Evolutionary conservation across 495 filamentous ascomycete species (phyloP).

Genomic region (Elaphomyces granulatus): DNA sequence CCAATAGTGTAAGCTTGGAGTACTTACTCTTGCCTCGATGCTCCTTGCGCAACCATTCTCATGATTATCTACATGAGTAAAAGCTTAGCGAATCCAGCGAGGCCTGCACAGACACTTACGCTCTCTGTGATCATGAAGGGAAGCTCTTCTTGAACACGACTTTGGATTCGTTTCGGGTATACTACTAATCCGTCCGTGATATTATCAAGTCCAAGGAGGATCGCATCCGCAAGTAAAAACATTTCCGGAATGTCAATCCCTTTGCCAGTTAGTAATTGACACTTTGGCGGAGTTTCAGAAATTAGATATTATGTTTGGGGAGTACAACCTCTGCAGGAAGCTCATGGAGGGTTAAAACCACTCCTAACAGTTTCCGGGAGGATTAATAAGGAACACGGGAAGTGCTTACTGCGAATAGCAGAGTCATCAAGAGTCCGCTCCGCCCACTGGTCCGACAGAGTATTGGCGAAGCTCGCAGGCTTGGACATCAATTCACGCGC

Average conservation of each 20-base stretch:
- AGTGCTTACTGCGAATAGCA: slow-evolving; percentile 42
- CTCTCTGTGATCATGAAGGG: slow-evolving; percentile 74
- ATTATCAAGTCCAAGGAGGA: slow-evolving; percentile 69
- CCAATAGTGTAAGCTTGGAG: too few relatives aligned
- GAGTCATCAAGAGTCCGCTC: slow-evolving; percentile 29
- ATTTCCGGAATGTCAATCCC: slow-evolving; percentile 59
- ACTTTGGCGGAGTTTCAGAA: too few relatives aligned
- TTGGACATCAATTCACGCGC: slow-evolving; percentile 50
- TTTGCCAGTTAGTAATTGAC: too few relatives aligned
- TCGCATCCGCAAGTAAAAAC: slow-evolving; percentile 72
- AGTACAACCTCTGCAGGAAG: too few relatives aligned
- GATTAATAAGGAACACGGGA: too few relatives aligned
- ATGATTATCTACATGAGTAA: slow-evolving; percentile 60
- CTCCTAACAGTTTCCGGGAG: too few relatives aligned
- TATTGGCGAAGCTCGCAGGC: slow-evolving; percentile 43
- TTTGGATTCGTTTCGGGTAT: slow-evolving; percentile 64
- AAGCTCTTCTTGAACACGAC: slow-evolving; percentile 58
- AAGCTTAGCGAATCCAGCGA: too few relatives aligned
- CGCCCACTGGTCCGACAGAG: slow-evolving; percentile 53
- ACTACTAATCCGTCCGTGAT: slow-evolving; percentile 71
- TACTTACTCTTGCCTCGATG: slow-evolving; percentile 77
- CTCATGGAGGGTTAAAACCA: too few relatives aligned
- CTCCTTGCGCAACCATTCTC: slow-evolving; percentile 61
- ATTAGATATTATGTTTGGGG: too few relatives aligned
- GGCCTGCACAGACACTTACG: slow-evolving; percentile 11